These are phyloP conservation scores for Trichoderma gamsii DNA, from an alignment of 495 filamentous ascomycete species.

Conservation along the genomic window DNA sequence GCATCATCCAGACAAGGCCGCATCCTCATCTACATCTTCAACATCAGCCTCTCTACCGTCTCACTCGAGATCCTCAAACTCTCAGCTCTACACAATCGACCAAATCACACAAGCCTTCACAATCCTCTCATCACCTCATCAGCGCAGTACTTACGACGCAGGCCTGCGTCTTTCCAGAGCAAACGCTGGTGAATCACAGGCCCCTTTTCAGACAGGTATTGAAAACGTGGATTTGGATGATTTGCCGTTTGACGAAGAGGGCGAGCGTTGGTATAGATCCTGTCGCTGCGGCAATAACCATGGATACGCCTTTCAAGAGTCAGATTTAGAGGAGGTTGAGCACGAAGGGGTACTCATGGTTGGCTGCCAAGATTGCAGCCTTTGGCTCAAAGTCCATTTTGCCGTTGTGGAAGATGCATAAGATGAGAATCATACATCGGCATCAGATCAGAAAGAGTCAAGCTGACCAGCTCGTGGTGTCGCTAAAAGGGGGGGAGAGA, in stretches of 20 bases:
- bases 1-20: slow-evolving; percentile 75
- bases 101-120: slow-evolving; percentile 73
- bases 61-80: not conserved
- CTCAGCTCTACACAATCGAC: slow-evolving; percentile 51
- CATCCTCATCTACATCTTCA: slow-evolving; percentile 18
- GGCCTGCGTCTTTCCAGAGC: slow-evolving; percentile 26
- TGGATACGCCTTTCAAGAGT: slow-evolving; percentile 64
- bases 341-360: slow-evolving; percentile 65
- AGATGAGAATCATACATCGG: not conserved
- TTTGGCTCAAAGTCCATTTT: slow-evolving; percentile 74
- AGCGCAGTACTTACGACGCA: slow-evolving; percentile 62
- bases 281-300: slow-evolving; percentile 78
- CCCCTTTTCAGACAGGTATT: slow-evolving; percentile 57
- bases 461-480: not conserved
- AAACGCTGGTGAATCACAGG: not conserved
- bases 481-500: not conserved
- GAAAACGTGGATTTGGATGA: slow-evolving; percentile 84
- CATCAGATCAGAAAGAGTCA: not conserved
- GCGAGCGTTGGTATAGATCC: slow-evolving; percentile 53
- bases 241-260: slow-evolving; percentile 49
- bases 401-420: slow-evolving; percentile 47
- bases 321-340: slow-evolving; percentile 60
- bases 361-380: slow-evolving; percentile 74
- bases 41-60: not conserved
- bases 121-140: slow-evolving; percentile 53